Percentiles rank a stretch among this genome's conserved stretches.
phyloP scores from a whole-genome alignment of 257 asterid species.

The Capsicum baccatum region DNA sequence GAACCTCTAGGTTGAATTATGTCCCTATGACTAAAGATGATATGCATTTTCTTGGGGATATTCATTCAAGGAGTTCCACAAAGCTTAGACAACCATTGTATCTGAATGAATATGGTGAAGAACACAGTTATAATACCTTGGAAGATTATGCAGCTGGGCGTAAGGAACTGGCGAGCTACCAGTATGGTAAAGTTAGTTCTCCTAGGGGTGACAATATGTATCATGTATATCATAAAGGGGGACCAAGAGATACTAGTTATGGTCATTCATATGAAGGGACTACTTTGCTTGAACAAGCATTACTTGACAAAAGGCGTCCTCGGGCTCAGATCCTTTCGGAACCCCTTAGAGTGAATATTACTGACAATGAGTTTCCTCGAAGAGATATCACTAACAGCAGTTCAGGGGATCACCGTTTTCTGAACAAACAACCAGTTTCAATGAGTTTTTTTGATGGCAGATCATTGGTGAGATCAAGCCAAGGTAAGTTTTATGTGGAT shows the following conservation, averaged over 20 bases:
- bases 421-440: constrained; percentile 16
- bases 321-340: constrained; percentile 18
- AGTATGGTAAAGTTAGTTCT: constrained; percentile 23
- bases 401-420: constrained; percentile 31
- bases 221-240: constrained; percentile 30
- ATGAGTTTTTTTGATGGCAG: constrained; percentile 27
- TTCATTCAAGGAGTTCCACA: not conserved
- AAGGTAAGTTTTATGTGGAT: constrained; percentile 28
- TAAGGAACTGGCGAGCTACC: constrained; percentile 28
- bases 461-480: constrained; percentile 16
- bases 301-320: constrained; percentile 28
- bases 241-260: constrained; percentile 23
- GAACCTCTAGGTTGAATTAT: constrained; percentile 35
- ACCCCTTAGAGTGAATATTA: constrained; percentile 5
- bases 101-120: constrained; percentile 24
- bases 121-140: constrained; percentile 25
- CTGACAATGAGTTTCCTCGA: constrained; percentile 26
- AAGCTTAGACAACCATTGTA: constrained; percentile 8
- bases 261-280: constrained; percentile 31
- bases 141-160: constrained; percentile 26
- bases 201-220: constrained; percentile 18
- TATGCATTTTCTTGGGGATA: constrained; percentile 27
- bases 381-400: constrained; percentile 24
- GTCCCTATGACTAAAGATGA: constrained; percentile 28
- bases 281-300: not conserved